Percentiles rank a stretch among this genome's conserved stretches.
These are phyloP conservation scores for Anthostomella pinea DNA, from an alignment of 2,329 filamentous ascomycete species.

Conservation along the genomic window DNA sequence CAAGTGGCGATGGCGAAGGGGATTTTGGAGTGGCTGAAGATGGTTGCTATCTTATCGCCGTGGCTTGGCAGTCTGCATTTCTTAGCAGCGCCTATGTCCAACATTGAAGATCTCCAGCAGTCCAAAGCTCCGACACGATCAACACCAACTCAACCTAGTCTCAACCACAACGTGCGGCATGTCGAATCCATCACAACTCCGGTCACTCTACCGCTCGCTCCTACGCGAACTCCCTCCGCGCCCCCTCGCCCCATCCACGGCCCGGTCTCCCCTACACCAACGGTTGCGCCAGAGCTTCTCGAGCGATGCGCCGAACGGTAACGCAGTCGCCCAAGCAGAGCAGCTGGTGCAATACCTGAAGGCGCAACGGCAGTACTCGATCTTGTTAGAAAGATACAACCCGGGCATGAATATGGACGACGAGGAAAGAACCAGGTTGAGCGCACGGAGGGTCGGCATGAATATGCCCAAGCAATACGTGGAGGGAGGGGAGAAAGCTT, in stretches of 20 bases:
- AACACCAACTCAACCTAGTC: too few relatives aligned
- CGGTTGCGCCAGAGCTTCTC: constrained; percentile 65
- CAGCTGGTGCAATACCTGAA: constrained; percentile 78
- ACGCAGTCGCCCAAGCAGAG: constrained; percentile 54
- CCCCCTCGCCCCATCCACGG: constrained; percentile 45
- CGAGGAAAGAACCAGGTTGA: constrained; percentile 79
- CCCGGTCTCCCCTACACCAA: constrained; percentile 66
- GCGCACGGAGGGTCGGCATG: constrained; percentile 86
- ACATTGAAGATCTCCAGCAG: too few relatives aligned
- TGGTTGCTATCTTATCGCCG: neutral
- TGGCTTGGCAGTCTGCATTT: too few relatives aligned
- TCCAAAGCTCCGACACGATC: too few relatives aligned
- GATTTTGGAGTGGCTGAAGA: neutral
- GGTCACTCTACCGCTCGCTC: constrained; percentile 81
- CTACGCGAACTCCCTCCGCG: constrained; percentile 85
- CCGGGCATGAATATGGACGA: constrained; percentile 84
- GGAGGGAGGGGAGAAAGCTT: constrained; percentile 14
- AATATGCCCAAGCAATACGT: constrained; percentile 69
- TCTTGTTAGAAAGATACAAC: constrained; percentile 87
- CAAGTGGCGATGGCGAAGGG: too few relatives aligned
- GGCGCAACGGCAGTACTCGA: constrained; percentile 81
- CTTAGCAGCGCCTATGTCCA: too few relatives aligned
- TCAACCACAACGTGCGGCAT: constrained; percentile 23
- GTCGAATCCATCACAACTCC: constrained; percentile 50
- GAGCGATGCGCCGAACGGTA: constrained; percentile 29